Percentiles rank a stretch among this genome's conserved stretches.
Evolutionary conservation across 306 rosid species (phyloP).

Genomic region (Delonix regia): DNA sequence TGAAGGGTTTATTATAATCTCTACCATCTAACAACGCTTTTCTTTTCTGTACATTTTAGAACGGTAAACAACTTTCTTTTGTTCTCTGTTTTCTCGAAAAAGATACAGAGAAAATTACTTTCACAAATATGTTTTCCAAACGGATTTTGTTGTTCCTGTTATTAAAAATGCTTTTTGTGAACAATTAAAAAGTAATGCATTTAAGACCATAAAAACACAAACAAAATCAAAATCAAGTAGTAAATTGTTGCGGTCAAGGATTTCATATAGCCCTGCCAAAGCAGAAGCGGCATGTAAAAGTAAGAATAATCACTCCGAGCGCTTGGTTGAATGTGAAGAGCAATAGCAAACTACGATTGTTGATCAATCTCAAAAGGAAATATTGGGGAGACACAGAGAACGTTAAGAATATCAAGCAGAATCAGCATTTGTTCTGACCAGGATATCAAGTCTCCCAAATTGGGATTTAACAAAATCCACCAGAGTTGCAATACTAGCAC

Average conservation of each 20-base stretch:
- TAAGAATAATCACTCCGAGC: neutral
- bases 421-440: slow-evolving; percentile 36
- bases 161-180: neutral
- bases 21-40: neutral
- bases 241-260: neutral
- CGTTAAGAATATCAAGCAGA: slow-evolving; percentile 15
- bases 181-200: too few relatives aligned
- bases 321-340: neutral
- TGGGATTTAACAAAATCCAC: slow-evolving; percentile 37
- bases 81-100: neutral
- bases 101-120: neutral
- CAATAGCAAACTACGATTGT: neutral
- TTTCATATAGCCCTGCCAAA: neutral
- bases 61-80: neutral
- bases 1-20: neutral
- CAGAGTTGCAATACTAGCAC: slow-evolving; percentile 41
- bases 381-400: neutral
- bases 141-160: neutral
- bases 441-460: slow-evolving; percentile 52
- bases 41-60: neutral
- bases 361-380: neutral
- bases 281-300: neutral
- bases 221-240: neutral
- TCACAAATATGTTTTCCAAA: neutral
- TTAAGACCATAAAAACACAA: neutral